Percentiles rank a stretch among this genome's conserved stretches.
These are phyloP conservation scores for Monosporozyma unispora DNA, from an alignment of 805 yeast genomes.

Conservation along the genomic window DNA sequence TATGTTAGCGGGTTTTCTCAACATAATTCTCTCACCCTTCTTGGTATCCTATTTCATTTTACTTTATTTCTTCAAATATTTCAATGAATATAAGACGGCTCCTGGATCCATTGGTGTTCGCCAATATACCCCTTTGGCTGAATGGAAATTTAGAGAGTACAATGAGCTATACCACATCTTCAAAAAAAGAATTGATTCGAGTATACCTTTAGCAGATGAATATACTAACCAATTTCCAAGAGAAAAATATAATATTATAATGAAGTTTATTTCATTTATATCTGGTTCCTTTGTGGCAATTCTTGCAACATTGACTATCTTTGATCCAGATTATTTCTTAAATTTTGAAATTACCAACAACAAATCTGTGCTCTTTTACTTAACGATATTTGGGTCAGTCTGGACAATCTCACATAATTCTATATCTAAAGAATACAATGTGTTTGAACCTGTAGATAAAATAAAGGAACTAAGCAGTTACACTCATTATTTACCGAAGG, in stretches of 20 bases:
- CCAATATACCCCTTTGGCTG: constrained; percentile 89
- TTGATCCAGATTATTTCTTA: constrained; percentile 86
- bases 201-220: constrained; percentile 69
- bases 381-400: constrained; percentile 78
- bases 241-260: constrained; percentile 47
- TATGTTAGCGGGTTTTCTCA: constrained; percentile 78
- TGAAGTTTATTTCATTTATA: constrained; percentile 60
- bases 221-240: constrained; percentile 91
- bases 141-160: constrained; percentile 90
- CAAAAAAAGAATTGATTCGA: constrained; percentile 64
- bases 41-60: constrained; percentile 74
- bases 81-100: constrained; percentile 83
- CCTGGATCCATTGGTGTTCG: constrained; percentile 78
- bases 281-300: constrained; percentile 88
- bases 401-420: constrained; percentile 77
- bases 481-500: constrained; percentile 82
- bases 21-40: constrained; percentile 76
- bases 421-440: constrained; percentile 52
- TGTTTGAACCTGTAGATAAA: constrained; percentile 92
- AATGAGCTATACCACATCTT: constrained; percentile 90
- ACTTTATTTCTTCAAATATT: constrained; percentile 80
- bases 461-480: constrained; percentile 68
- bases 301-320: constrained; percentile 61
- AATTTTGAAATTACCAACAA: constrained; percentile 82
- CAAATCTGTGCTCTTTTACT: constrained; percentile 74